Percentiles rank a stretch among this genome's conserved stretches.
These are phyloP conservation scores for Monosporascus ibericus DNA, from an alignment of 2,329 filamentous ascomycete genomes.

Conservation along the genomic window DNA sequence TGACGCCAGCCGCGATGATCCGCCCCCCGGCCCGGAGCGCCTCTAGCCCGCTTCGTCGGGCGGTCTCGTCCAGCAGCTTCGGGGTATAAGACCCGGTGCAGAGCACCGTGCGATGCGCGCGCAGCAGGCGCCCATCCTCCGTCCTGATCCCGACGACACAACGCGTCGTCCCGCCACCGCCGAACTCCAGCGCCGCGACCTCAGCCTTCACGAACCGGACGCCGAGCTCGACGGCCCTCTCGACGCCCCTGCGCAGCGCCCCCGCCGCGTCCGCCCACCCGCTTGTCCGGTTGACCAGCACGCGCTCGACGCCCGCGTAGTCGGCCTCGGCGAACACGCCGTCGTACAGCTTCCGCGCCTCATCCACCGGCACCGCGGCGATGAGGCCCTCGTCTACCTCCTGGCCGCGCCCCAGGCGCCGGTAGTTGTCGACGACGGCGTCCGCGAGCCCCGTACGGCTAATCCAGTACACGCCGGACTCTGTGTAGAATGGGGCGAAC, in stretches of 20 bases:
- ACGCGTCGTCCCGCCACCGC: slow-evolving; percentile 15
- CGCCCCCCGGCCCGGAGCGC: slow-evolving; percentile 39
- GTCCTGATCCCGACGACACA: slow-evolving; percentile 35
- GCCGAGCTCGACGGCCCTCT: slow-evolving; percentile 39
- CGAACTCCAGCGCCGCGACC: slow-evolving; percentile 35
- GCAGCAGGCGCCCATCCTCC: slow-evolving; percentile 30
- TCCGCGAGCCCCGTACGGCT: slow-evolving; percentile 21
- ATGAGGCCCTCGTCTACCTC: slow-evolving; percentile 32
- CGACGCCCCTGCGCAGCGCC: slow-evolving; percentile 40
- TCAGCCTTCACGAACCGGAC: slow-evolving; percentile 45
- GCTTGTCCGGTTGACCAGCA: slow-evolving; percentile 47
- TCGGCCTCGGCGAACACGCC: slow-evolving; percentile 48
- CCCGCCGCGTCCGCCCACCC: slow-evolving; percentile 53
- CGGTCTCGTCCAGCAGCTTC: slow-evolving; percentile 37
- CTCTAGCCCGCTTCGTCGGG: slow-evolving; percentile 32
- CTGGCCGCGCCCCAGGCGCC: slow-evolving; percentile 17
- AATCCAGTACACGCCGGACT: slow-evolving; percentile 42
- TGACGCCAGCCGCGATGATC: slow-evolving; percentile 47
- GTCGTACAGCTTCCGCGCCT: slow-evolving; percentile 41
- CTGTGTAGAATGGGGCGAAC: slow-evolving; percentile 42
- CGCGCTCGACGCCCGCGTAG: slow-evolving; percentile 45
- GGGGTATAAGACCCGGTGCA: slow-evolving; percentile 42
- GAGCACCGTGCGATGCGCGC: slow-evolving; percentile 21
- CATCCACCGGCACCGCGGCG: slow-evolving; percentile 37
- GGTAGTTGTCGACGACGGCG: slow-evolving; percentile 28